Base-by-base conservation (phyloP, 1,284 basidiomycete species). In the Ceratobasidium sp. region DNA sequence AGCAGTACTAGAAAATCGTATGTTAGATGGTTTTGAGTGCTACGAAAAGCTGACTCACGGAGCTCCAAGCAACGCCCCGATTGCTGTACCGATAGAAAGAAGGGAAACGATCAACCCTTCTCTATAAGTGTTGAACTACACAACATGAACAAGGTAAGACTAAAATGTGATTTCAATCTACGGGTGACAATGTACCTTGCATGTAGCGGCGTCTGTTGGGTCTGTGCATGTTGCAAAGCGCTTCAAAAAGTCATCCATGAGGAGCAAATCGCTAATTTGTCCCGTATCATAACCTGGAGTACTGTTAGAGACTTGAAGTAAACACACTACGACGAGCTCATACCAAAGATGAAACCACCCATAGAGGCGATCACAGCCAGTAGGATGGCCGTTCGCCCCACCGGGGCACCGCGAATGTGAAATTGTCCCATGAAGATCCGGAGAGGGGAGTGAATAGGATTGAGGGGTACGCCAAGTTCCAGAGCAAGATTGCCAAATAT, bases 281-380 rank as follows among this genome's bases (percentile, higher is more conserved):
- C 93, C 92, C 0, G 92, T 92, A 81, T 92, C 91, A 78, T 91
- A 91, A 77, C 80, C 75, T 75, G 63, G 51, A 27, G 56, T 2
- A 29, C 11, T n/a, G 54, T 71, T 31, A 74, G 51, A 59, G 47
- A 60, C 31, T 24, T 24, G 47, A 27, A 63, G 45, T 45, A 50
- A 36, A 56, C 64, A 73, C 60, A 29, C 63, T 22, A 48, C 76
- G 65, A 41, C 44, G 56, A 56, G 79, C 82, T 73, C 80, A 83
- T 83, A 76, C 90, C 90, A 78, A 92, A 91, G 78, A 93, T 91
- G 83, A 92, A 93, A 66, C 92, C 92, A 76, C 92, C 93, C 88
- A 93, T 93, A 69, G 89, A 90, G 53, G 92, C 91, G 36, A 94
- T 82, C 57, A 90, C 79, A 75, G 91, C 91, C 75, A 93, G 84